A percentile compares a stretch with the other conserved stretches of the same genome.
Evolutionary conservation across 371 early-diverging fungal genomes (phyloP).

Genomic region (Mucor velutinosus): DNA sequence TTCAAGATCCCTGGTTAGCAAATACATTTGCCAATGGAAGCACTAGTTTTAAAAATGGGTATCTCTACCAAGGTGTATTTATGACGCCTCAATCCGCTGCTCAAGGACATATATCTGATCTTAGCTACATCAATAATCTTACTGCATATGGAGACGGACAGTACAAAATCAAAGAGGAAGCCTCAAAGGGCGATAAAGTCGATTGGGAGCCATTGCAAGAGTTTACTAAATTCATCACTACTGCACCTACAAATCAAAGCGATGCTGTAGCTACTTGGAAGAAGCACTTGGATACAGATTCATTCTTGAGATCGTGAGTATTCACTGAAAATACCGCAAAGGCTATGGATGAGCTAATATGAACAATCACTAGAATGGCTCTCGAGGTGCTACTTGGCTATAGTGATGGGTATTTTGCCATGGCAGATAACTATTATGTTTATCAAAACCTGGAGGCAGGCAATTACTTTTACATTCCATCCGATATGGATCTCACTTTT

Average conservation of each 20-base stretch:
- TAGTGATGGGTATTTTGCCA: conserved; percentile 38
- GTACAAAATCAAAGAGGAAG: conserved; percentile 32
- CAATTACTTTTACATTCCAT: conserved; percentile 29
- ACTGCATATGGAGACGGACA: conserved; percentile 26
- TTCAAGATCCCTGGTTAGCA: conserved; percentile 38
- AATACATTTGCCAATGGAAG: conserved; percentile 38
- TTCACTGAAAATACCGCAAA: not conserved
- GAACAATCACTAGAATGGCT: conserved; percentile 10
- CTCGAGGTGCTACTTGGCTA: conserved; percentile 40
- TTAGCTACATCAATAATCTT: conserved; percentile 20
- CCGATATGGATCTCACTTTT: conserved; percentile 37
- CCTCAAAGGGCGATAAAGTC: conserved; percentile 15
- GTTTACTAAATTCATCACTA: conserved; percentile 34
- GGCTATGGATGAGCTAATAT: not conserved
- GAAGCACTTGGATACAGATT: conserved; percentile 30
- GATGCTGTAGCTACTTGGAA: conserved; percentile 33
- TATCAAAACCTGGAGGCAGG: conserved; percentile 22
- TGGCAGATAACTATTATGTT: conserved; percentile 40
- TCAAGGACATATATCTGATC: conserved; percentile 12
- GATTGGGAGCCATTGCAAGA: conserved; percentile 25
- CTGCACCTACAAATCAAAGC: conserved; percentile 18
- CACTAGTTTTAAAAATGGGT: conserved; percentile 32
- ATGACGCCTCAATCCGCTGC: not conserved
- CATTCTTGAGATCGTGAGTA: conserved; percentile 27
- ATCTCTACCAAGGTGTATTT: conserved; percentile 34